Evolutionary conservation across 306 rosid genomes (phyloP), one percentile per base, ranked within the genome.

Genomic region (Lathyrus oleraceus): DNA sequence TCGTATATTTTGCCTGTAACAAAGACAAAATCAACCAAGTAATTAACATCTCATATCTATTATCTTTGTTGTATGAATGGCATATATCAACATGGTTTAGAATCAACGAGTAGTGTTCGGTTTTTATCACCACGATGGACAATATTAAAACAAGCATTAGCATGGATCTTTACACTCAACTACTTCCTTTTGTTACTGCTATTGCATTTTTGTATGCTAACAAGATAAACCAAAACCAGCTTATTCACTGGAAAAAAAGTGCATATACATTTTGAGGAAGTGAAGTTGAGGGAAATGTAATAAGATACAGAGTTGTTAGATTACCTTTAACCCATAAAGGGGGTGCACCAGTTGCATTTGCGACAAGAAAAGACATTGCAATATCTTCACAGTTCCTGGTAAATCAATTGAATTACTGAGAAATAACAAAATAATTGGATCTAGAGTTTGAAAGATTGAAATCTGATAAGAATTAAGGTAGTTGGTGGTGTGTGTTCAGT

Each of bases 241-340:
- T 25, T 25, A 25, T 25, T 25, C 28, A 25, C 1, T 21, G 23
- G 23, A 21, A 21, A 21, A 21, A 21, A 21, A 23, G 0, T 23
- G 3, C 14, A 2, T 10, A 39, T 39, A 8, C 14, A 39, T 11
- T 10, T 8, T 39, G 44, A 39, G 44, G 13, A 8, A 39, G 44
- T 39, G 44, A 39, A 39, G 44, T 39, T 39, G 44, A 39, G 4
- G 44, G 13, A 39, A 32, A 35, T 35, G 39, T 35, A 35, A 7
- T 35, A 44, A 17, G 59, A 28, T 38, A 64, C 4, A 3, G 49
- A 14, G 8, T 27, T 32, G 19, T 57, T 64, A 10, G 39, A 72
- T 77, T 86, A 90, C 99, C 99, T 88, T 91, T 82, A 64, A 89
- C 99, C 99, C 99, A 94, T 66, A 94, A 72, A n/a, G 99, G 97